Evolutionary conservation across 2,329 filamentous ascomycete genomes (phyloP), one percentile per base, ranked within the genome.

Genomic region (Paradendryphiella salina): DNA sequence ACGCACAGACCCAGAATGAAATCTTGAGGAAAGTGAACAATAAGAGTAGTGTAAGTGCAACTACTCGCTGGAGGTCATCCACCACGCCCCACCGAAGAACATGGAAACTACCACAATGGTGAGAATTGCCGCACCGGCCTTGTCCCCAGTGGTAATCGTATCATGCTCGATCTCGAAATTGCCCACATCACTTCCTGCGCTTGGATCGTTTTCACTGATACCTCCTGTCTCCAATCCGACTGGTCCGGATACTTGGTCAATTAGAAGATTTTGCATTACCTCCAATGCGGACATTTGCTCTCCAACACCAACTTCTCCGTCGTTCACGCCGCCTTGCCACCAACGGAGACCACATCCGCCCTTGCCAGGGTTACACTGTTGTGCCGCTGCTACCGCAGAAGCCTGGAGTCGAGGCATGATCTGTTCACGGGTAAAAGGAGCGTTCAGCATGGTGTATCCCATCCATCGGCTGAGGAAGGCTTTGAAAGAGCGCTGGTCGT

Each of bases 91-190:
- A 0, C 77, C 77, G 17, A 86, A 54, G 31, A 88, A 71, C 2
- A 77, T 72, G 1, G 78, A 61, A 1, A 89, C 66, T 3, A 86
- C 68, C 5, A 85, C 37, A 3, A 81, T 71, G 1, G 87, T 91
- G 37, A 84, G 54, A 48, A 90, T 80, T 3, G 81, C 82, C 15
- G 87, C 88, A 10, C 87, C 89, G 5, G 82, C 86, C 52, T 76
- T 82, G 61, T 91, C 88, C 5, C 78, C 84, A 0, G 77, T 77
- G 2, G 81, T 82, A 21, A 85, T 78, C 1, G 52, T 41, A 14
- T 66, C 50, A 43, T 60, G 60, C 9, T 52, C 46, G 20, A 65
- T 50, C 3, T 69, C 65, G 1, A 64, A 54, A 32, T 52, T 54
- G 34, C 67, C 63, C 14, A 47, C 52, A 33, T 69, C 64, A 51